phyloP scores from a whole-genome alignment of 1,139 yeast genomes.

The Dujonia santamariae region DNA sequence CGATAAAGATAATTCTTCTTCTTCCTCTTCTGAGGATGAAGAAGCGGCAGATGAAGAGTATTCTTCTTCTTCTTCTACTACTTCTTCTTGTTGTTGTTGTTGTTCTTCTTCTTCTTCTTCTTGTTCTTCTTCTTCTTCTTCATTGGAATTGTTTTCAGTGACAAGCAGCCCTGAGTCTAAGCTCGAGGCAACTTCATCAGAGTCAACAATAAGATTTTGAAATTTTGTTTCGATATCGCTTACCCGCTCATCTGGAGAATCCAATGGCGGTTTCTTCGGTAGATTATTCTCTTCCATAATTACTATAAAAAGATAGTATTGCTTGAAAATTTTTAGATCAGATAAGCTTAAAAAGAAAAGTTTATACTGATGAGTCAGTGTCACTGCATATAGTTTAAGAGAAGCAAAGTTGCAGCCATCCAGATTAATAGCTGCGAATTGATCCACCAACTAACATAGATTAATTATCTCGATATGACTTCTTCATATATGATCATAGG shows the following conservation, averaged over 20 bases:
- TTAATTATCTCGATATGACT: no score
- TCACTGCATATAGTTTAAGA: not conserved
- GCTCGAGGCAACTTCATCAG: constrained; percentile 6
- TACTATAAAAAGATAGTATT: not conserved
- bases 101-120: not conserved
- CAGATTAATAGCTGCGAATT: no score
- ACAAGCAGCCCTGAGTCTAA: constrained; percentile 6
- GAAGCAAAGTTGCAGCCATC: no score
- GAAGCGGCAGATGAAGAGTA: not conserved
- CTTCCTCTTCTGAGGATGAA: constrained; percentile 3
- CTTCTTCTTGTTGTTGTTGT: not conserved
- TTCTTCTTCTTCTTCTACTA: not conserved
- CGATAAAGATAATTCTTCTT: constrained; percentile 17
- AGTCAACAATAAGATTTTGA: not conserved
- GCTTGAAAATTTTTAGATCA: no score
- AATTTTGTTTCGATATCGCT: not conserved
- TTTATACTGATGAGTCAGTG: constrained; percentile 22
- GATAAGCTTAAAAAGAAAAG: no score
- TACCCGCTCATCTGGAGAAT: not conserved
- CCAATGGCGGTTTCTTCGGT: not conserved
- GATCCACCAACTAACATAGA: no score
- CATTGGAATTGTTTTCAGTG: not conserved
- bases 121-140: not conserved
- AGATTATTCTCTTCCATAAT: constrained; percentile 5
- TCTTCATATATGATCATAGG: no score